A percentile compares a stretch with the other conserved stretches of the same genome.
Evolutionary conservation across 352 stramenopile genomes (phyloP).

Genomic region (Pythium sp.): DNA sequence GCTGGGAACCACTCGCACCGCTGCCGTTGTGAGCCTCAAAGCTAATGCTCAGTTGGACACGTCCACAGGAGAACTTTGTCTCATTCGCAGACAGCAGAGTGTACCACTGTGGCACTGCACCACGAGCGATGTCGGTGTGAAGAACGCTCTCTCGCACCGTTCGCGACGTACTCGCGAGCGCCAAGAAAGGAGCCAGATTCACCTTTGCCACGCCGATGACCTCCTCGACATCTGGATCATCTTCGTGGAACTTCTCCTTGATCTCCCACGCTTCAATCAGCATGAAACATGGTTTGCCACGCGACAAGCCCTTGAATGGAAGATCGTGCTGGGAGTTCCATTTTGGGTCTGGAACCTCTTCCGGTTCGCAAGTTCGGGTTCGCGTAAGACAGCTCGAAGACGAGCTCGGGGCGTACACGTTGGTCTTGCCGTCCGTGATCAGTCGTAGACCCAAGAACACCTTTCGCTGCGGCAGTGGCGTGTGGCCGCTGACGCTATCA

Average conservation of each 20-base stretch:
- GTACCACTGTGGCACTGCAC: conserved; percentile 85
- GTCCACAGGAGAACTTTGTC: conserved; percentile 82
- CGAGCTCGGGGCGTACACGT: conserved; percentile 83
- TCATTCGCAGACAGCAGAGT: conserved; percentile 78
- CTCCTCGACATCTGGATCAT: conserved; percentile 51
- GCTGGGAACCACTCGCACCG: background rate
- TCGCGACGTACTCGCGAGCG: conserved; percentile 74
- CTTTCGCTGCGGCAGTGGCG: conserved; percentile 25
- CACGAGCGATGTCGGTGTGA: conserved; percentile 80
- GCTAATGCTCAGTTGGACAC: conserved; percentile 84
- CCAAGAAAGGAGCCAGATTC: conserved; percentile 85
- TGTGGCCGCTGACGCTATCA: conserved; percentile 39
- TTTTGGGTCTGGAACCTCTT: conserved; percentile 61
- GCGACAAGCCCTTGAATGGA: conserved; percentile 61
- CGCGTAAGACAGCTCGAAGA: conserved; percentile 68
- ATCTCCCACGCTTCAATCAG: conserved; percentile 85
- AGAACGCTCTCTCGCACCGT: conserved; percentile 82
- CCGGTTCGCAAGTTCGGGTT: conserved; percentile 53
- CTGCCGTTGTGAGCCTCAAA: conserved; percentile 51
- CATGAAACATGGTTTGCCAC: conserved; percentile 85
- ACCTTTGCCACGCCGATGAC: conserved; percentile 84
- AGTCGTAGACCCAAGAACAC: conserved; percentile 76
- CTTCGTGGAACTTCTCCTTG: conserved; percentile 30
- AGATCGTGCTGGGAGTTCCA: conserved; percentile 83
- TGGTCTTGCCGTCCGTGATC: conserved; percentile 83